Conservation (phyloP, 2,329 filamentous ascomycete species). For the Tolypocladium paradoxum region DNA sequence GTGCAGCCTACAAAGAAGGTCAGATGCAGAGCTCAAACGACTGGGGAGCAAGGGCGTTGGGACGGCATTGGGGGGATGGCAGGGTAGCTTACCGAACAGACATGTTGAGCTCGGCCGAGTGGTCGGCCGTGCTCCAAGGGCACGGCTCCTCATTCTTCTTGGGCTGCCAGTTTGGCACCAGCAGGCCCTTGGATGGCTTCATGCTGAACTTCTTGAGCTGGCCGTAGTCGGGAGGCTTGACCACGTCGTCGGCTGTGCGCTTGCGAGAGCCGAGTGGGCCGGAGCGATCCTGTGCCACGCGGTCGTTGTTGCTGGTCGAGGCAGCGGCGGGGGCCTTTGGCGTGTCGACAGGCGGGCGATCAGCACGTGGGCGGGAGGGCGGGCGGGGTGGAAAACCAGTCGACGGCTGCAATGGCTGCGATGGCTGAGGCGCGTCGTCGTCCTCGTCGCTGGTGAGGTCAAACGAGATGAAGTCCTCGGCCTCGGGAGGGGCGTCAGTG, state of each 20-base stretch:
- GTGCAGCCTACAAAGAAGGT: slow-evolving; percentile 53
- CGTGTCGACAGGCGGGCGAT: slow-evolving; percentile 8
- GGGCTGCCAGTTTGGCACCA: slow-evolving; percentile 43
- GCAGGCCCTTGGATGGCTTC: slow-evolving; percentile 36
- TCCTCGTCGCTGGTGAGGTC: slow-evolving; percentile 52
- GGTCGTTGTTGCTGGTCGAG: slow-evolving; percentile 8
- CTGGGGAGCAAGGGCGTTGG: neutral
- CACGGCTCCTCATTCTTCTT: slow-evolving; percentile 29
- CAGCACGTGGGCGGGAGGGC: slow-evolving; percentile 7
- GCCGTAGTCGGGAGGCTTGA: slow-evolving; percentile 46
- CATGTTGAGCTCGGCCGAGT: slow-evolving; percentile 41
- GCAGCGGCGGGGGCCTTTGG: slow-evolving; percentile 5
- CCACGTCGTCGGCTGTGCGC: slow-evolving; percentile 59
- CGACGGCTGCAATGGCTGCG: neutral
- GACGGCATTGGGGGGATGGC: neutral
- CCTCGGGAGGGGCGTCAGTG: slow-evolving; percentile 41
- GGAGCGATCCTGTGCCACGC: slow-evolving; percentile 18
- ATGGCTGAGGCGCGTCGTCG: slow-evolving; percentile 4
- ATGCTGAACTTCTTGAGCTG: slow-evolving; percentile 39
- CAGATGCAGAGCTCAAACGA: neutral
- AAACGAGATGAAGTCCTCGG: slow-evolving; percentile 85
- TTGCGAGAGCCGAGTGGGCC: slow-evolving; percentile 56
- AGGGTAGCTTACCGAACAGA: slow-evolving; percentile 40
- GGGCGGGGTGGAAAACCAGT: slow-evolving; percentile 9
- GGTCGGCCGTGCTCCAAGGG: slow-evolving; percentile 54